Evolutionary conservation across 331 rosid genomes (phyloP).

Genomic region (Arachis monticola): DNA sequence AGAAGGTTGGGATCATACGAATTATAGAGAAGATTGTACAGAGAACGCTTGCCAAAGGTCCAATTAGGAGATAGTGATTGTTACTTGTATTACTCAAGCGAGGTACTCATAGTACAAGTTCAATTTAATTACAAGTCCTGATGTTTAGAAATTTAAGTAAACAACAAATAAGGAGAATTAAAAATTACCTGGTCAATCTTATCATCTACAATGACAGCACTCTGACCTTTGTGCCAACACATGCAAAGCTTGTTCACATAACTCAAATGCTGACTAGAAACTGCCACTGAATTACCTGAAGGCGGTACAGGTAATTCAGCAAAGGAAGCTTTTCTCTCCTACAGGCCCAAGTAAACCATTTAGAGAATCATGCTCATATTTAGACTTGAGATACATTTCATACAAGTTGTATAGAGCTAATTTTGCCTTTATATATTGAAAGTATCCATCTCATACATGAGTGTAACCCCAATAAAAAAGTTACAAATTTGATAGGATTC

Average conservation of each 20-base stretch:
- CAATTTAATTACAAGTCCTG: not conserved
- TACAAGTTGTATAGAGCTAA: constrained; percentile 19
- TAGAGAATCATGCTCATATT: constrained; percentile 11
- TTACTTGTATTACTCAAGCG: not conserved
- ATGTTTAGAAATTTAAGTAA: constrained; percentile 1
- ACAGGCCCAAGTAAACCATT: constrained; percentile 27
- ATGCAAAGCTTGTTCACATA: constrained; percentile 50
- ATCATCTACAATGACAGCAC: constrained; percentile 44
- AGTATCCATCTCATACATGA: constrained; percentile 12
- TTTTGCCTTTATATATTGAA: not conserved
- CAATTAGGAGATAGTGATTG: too few relatives aligned
- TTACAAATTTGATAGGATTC: not conserved
- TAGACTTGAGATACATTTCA: not conserved
- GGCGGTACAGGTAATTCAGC: constrained; percentile 39
- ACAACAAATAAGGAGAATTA: constrained; percentile 15
- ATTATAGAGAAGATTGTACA: too few relatives aligned
- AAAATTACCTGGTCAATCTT: constrained; percentile 43
- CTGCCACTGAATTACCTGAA: constrained; percentile 38
- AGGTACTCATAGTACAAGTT: constrained; percentile 1
- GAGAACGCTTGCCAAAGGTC: too few relatives aligned
- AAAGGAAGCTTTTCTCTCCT: constrained; percentile 40
- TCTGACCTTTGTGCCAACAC: constrained; percentile 51
- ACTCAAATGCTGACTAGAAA: constrained; percentile 37
- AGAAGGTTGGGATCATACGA: too few relatives aligned
- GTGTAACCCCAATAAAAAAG: not conserved